Conservation (phyloP, 2,329 filamentous ascomycete genomes). For the Venturiaceae sp. region DNA sequence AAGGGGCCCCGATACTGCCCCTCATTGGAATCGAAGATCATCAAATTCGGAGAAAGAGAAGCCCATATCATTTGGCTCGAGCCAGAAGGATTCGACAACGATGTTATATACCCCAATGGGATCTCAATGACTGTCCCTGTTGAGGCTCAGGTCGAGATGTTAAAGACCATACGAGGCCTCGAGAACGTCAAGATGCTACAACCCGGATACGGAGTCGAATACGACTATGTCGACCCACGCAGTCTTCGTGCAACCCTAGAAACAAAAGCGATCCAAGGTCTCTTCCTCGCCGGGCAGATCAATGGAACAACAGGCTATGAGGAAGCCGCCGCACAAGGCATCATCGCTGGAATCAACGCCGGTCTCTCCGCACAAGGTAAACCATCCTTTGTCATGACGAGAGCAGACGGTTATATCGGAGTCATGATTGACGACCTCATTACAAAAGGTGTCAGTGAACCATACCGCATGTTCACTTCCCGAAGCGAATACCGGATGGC, state of each 20-base stretch:
- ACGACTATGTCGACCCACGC: slow-evolving; percentile 95
- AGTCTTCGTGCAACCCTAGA: slow-evolving; percentile 82
- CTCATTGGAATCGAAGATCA: slow-evolving; percentile 87
- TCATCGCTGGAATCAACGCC: slow-evolving; percentile 89
- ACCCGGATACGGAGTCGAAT: slow-evolving; percentile 93
- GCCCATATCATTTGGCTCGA: slow-evolving; percentile 93
- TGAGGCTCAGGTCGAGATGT: slow-evolving; percentile 72
- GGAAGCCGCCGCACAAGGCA: slow-evolving; percentile 87
- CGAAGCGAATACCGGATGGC: slow-evolving; percentile 93
- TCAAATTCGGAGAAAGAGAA: slow-evolving; percentile 72
- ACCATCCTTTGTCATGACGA: slow-evolving; percentile 56
- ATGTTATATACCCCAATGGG: slow-evolving; percentile 91
- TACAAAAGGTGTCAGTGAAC: slow-evolving; percentile 93
- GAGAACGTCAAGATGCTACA: slow-evolving; percentile 89
- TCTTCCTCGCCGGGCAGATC: slow-evolving; percentile 92
- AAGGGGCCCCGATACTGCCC: slow-evolving; percentile 93
- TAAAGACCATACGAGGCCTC: slow-evolving; percentile 81
- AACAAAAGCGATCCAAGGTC: slow-evolving; percentile 79
- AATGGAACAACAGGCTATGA: slow-evolving; percentile 98
- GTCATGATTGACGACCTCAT: slow-evolving; percentile 98
- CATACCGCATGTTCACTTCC: slow-evolving; percentile 97
- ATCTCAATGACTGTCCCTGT: slow-evolving; percentile 94
- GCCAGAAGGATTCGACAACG: slow-evolving; percentile 84
- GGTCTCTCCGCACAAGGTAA: slow-evolving; percentile 66
- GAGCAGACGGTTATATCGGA: slow-evolving; percentile 90